These are phyloP conservation scores for Purpureocillium takamizusanense DNA, from an alignment of 2,329 filamentous ascomycete species.

Conservation along the genomic window DNA sequence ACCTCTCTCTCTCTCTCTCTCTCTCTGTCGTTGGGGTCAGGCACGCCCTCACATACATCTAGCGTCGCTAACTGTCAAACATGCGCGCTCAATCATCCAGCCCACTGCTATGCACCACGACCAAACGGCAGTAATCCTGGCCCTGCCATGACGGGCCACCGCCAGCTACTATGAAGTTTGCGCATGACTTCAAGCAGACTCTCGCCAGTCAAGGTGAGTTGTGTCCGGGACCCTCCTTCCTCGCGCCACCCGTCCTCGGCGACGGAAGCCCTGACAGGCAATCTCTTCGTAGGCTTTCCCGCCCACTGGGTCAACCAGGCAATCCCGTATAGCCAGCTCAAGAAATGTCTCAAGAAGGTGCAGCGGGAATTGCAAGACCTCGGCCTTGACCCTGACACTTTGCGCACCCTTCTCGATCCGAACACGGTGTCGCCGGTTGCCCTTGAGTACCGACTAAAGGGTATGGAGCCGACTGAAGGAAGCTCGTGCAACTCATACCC, in stretches of 20 bases:
- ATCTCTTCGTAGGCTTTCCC: slow-evolving; percentile 50
- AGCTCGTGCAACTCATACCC: too few species aligned
- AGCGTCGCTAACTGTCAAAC: too few species aligned
- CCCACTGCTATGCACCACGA: too few species aligned
- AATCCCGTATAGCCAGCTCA: slow-evolving; percentile 75
- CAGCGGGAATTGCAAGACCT: slow-evolving; percentile 60
- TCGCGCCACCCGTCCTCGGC: neutral
- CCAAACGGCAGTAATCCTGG: too few species aligned
- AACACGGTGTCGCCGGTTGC: slow-evolving; percentile 35
- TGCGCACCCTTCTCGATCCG: slow-evolving; percentile 53
- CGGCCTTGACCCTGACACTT: slow-evolving; percentile 62
- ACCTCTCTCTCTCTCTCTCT: too few species aligned
- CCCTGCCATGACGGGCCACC: too few species aligned
- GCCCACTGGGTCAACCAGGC: slow-evolving; percentile 63
- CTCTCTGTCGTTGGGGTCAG: too few species aligned
- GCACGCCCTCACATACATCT: too few species aligned
- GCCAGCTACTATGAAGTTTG: slow-evolving; percentile 66
- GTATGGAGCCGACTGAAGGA: slow-evolving; percentile 17
- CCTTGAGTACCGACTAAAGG: slow-evolving; percentile 47
- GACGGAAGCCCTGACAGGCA: neutral
- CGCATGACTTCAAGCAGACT: slow-evolving; percentile 63
- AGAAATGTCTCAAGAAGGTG: slow-evolving; percentile 81
- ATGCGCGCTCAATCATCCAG: too few species aligned
- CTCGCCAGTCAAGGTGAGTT: slow-evolving; percentile 50
- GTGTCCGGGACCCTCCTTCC: neutral